Evolutionary conservation across 116 monocot species (phyloP), one percentile per base, ranked within the genome.

Genomic region (Dioscorea cayenensis): DNA sequence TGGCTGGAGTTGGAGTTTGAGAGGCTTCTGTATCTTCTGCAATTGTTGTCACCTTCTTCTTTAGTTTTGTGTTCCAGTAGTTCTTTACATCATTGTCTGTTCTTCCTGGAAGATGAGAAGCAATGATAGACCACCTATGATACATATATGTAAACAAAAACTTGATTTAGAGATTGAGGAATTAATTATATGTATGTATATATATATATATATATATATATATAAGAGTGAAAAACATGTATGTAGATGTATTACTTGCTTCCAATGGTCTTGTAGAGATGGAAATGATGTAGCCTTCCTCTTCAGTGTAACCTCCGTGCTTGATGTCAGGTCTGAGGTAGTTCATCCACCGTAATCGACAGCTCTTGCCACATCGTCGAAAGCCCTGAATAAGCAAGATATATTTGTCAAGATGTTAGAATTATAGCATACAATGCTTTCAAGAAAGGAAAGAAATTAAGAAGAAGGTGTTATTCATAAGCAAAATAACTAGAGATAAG

Each of bases 71-170:
- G 81, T 86, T 86, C 90, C 86, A 90, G 75, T 90, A 67, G 77
- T 90, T 90, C 75, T 90, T 90, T 21, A 90, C 81, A 71, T 86
- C 86, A 32, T 90, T 90, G 69, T 90, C 90, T 6, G 86, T 90
- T 79, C 86, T 81, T 19, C 90, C 81, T 12, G 78, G 77, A 7
- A 90, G 72, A 3, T 81, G 78, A 7, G 90, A 76, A 17, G 90
- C 90, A 6, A 90, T 89, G 6, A 80, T 72, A 22, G 89, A 85
- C 89, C 89, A 89, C 78, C 88, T 88, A 36, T 38, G 9, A 61
- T 5, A 12, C 13, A 19, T 22, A n/a, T n/a, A 28, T 25, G 25
- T 25, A 67, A 1, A 43, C n/a, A 65, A 52, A 10, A 10, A 13
- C 52, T 6, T 5, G 9, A 5, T 38, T 38, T 38, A 38, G 2